Evolutionary conservation across 2,329 filamentous ascomycete genomes (phyloP).

Genomic region (Penicillium occitanis): DNA sequence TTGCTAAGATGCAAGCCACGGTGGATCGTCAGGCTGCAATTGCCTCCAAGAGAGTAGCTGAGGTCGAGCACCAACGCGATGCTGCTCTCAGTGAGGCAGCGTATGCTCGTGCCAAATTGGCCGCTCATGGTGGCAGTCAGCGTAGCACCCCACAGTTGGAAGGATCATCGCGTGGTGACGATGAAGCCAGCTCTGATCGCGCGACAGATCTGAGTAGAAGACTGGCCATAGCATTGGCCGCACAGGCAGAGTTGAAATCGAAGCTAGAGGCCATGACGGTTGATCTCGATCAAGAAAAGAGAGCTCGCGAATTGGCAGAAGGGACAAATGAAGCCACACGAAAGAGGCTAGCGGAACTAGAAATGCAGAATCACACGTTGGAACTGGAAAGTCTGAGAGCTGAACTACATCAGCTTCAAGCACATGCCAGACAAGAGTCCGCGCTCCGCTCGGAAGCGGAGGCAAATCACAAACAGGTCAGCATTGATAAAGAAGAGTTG

Average conservation of each 20-base stretch:
- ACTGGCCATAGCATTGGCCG: constrained; percentile 74
- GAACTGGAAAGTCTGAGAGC: constrained; percentile 84
- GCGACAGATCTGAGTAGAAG: constrained; percentile 75
- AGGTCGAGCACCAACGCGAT: constrained; percentile 92
- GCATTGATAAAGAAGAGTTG: constrained; percentile 81
- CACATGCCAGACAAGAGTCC: constrained; percentile 75
- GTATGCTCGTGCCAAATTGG: constrained; percentile 89
- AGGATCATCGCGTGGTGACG: constrained; percentile 54
- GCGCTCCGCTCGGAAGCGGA: constrained; percentile 75
- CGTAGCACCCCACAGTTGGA: constrained; percentile 56
- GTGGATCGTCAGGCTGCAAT: constrained; percentile 84
- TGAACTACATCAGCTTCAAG: constrained; percentile 78
- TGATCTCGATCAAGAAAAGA: constrained; percentile 78
- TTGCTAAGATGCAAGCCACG: constrained; percentile 83
- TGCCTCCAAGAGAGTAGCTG: constrained; percentile 85
- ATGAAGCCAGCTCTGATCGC: constrained; percentile 60
- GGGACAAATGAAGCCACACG: constrained; percentile 82
- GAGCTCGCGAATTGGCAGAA: constrained; percentile 78
- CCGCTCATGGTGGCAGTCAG: constrained; percentile 72
- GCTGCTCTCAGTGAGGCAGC: constrained; percentile 91
- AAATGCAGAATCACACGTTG: constrained; percentile 76
- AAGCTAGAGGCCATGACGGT: constrained; percentile 66
- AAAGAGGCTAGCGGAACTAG: constrained; percentile 78
- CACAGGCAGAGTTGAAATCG: constrained; percentile 78
- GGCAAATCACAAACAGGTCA: constrained; percentile 70